Conservation (phyloP, 2,329 filamentous ascomycete species). For the Zalaria sp. region DNA sequence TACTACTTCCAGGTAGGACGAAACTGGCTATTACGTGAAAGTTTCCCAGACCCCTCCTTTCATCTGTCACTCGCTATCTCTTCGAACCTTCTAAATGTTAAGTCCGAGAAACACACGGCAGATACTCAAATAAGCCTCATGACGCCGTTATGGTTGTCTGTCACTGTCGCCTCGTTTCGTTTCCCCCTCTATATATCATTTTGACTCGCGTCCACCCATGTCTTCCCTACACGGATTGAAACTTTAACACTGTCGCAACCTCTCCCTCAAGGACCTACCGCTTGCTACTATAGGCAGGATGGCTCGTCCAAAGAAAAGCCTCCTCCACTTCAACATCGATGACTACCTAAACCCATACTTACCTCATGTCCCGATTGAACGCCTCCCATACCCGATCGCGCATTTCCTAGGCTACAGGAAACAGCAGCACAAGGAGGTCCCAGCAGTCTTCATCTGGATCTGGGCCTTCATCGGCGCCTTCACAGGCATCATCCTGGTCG, state of each 20-base stretch:
- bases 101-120: too few species aligned
- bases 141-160: too few species aligned
- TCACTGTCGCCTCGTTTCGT: too few species aligned
- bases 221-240: too few species aligned
- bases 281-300: background rate
- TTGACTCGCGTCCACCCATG: too few species aligned
- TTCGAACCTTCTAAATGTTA: too few species aligned
- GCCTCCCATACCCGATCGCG: slow-evolving; percentile 51
- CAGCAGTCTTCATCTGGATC: slow-evolving; percentile 25
- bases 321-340: slow-evolving; percentile 59
- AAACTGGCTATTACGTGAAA: too few species aligned
- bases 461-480: slow-evolving; percentile 30
- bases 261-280: background rate
- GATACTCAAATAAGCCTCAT: too few species aligned
- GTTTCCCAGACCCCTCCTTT: too few species aligned
- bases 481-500: slow-evolving; percentile 27
- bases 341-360: slow-evolving; percentile 57
- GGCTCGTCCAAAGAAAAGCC: slow-evolving; percentile 2
- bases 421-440: slow-evolving; percentile 23
- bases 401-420: slow-evolving; percentile 44
- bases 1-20: too few species aligned
- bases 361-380: slow-evolving; percentile 48
- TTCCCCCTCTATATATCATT: too few species aligned
- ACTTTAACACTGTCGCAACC: background rate
- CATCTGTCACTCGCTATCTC: too few species aligned